Evolutionary conservation across 306 rosid genomes (phyloP), one percentile per base, ranked within the genome.

Genomic region (Sechiopsis laciniata): DNA sequence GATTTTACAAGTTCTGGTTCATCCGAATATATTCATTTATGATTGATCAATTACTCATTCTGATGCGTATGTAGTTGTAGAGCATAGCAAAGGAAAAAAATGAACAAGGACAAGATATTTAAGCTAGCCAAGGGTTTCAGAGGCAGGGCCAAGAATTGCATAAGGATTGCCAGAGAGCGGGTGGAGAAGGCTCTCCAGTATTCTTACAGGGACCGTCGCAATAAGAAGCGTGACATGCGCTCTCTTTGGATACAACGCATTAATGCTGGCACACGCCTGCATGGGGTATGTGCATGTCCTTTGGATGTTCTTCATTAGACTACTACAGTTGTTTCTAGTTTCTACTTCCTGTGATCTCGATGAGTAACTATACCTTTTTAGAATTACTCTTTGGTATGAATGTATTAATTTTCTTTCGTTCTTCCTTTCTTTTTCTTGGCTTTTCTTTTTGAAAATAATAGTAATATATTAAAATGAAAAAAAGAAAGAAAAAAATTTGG

Each of bases 111-210:
- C 29, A 89, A 90, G 87, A 77, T 94, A 64, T 89, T 90, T 78
- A 85, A 94, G 92, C 82, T 94, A 1, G 97, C 98, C 5, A 94
- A 90, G 90, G 98, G 98, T 64, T 94, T 90, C 80, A 82, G 97
- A 75, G 98, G 98, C 26, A 87, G 98, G 85, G 98, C 98, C 57
- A 94, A 90, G 86, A 90, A 94, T 78, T 94, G 98, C 84, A 89
- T 94, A 74, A 85, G 96, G 86, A 90, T 90, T 75, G 92, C 98
- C 8, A 87, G 97, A 80, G 98, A 94, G 85, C 87, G 98, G 70
- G 97, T 94, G 69, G 98, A 94, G 82, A 94, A 94, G 88, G 98
- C 97, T 24, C 85, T 94, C 89, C 98, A 90, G 81, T 90, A 94
- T 83, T 89, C 98, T 22, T 94, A 94, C 77, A 84, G 98, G 68